A percentile compares a stretch with the other conserved stretches of the same genome.
Conservation (phyloP, 1,139 yeast species). For the Yamadazyma atmosphaerica region DNA sequence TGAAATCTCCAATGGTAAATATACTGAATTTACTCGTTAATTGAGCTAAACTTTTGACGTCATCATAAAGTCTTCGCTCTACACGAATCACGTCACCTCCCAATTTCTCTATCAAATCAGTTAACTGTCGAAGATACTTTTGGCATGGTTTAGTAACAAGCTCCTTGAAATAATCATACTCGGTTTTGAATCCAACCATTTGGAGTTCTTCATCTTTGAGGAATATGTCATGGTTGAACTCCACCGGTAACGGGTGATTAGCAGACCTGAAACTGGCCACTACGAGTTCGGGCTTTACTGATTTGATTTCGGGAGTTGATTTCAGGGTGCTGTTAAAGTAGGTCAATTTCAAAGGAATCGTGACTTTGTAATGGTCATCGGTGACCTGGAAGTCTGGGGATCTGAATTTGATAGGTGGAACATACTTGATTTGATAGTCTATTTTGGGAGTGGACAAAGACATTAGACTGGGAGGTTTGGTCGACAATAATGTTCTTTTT, state of each 20-base stretch:
- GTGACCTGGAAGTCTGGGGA: slow-evolving; percentile 7
- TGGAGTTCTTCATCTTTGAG: slow-evolving; percentile 26
- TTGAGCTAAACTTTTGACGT: slow-evolving; percentile 37
- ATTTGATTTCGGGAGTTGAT: slow-evolving; percentile 29
- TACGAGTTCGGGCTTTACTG: slow-evolving; percentile 34
- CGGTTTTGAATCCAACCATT: slow-evolving; percentile 22
- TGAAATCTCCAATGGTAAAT: slow-evolving; percentile 8
- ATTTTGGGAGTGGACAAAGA: slow-evolving; percentile 40
- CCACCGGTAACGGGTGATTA: slow-evolving; percentile 41
- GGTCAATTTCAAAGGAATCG: slow-evolving; percentile 37
- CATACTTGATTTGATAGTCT: slow-evolving; percentile 29
- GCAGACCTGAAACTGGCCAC: slow-evolving; percentile 37
- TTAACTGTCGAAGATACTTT: slow-evolving; percentile 28
- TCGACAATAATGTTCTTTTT: slow-evolving; percentile 38
- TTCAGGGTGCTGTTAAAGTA: slow-evolving; percentile 19
- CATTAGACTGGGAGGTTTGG: slow-evolving; percentile 28
- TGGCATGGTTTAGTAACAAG: slow-evolving; percentile 34
- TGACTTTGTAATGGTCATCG: slow-evolving; percentile 21
- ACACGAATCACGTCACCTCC: slow-evolving; percentile 39
- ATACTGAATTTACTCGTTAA: slow-evolving; percentile 20
- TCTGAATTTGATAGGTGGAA: slow-evolving; percentile 34
- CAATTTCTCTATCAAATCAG: slow-evolving; percentile 29
- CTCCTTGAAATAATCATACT: slow-evolving; percentile 30
- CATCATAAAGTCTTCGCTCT: slow-evolving; percentile 38
- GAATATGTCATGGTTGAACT: slow-evolving; percentile 43